Evolutionary conservation across 176 grass and related monocot species (phyloP), one percentile per base, ranked within the genome.

Genomic region (Hyparrhenia diplandra): DNA sequence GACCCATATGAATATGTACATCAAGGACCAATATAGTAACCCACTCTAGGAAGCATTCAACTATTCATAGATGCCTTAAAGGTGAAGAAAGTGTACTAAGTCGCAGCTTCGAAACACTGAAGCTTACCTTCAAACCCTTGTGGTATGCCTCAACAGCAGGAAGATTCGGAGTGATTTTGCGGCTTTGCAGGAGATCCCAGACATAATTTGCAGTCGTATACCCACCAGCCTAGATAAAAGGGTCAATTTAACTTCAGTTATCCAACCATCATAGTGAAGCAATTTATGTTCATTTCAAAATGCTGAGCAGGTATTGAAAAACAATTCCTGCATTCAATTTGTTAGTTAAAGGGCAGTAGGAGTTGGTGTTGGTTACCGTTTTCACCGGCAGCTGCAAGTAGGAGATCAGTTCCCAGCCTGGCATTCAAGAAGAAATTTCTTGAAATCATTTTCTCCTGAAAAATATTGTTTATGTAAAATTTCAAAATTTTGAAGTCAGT

Each of bases 191-290:
- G 28, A 95, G 73, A 81, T 99, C 96, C 96, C 92, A 99, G 23
- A 99, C 12, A 78, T 95, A 95, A 83, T 99, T 99, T 34, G 96
- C 96, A 45, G 64, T 93, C 8, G 89, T 94, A 88, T 93, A 99
- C 83, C 92, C 96, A 85, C 96, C 96, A 84, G 62, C 75, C 96
- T 99, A 87, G 69, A 84, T 16, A 82, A 78, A 83, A n/a, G 32
- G 18, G n/a, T 13, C 36, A 77, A 69, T 59, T 11, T 82, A 73
- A 64, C 7, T 42, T 35, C 57, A 64, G 37, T 68, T 37, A 77
- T 75, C 66, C 29, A 13, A 21, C 34, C 37, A 83, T 85, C 86
- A 45, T 14, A 12, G 6, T 7, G 71, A 76, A 67, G 25, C 43
- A 82, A 73, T 64, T 77, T 54, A 57, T 11, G 29, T 57, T 18